Base-by-base conservation (phyloP, 768 basidiomycete species). In the Plicaturopsis crispa region DNA sequence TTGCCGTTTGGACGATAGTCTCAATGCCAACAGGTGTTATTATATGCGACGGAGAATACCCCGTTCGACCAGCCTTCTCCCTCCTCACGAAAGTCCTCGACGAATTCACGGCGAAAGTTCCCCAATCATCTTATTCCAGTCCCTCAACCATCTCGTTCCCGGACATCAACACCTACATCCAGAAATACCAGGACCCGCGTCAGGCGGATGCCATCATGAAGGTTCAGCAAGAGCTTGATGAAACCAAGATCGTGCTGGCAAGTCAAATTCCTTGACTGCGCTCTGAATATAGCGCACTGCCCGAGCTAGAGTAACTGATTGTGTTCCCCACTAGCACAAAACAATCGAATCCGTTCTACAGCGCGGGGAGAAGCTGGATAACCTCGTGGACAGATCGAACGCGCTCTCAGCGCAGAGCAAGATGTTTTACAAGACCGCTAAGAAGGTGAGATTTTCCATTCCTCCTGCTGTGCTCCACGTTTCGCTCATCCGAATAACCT, bases 401-500 rank as follows among this genome's bases (percentile, higher is more conserved):
- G 82, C 84, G 23, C 62, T 97, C 39, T 89, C 90, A 26, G 67
- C 77, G 12, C 89, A 92, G 65, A 89, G 80, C 64, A 97, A 97
- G 79, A 86, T 89, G 84, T 99, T 99, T 59, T 98, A 97, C 70
- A 96, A 97, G 83, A 96, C 93, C 6, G 91, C 94, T 2, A 98
- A 97, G 84, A 94, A 93, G 84, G 93, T 91, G 39, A 36, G 73
- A 52, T 3, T 8, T 14, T 35, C 21, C 14, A 14, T 7, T 19
- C 20, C 10, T n/a, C n/a, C n/a, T n/a, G n/a, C n/a, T n/a, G 17
- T n/a, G 7, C 14, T 10, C 14, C 6, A 8, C 18, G 13, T 6
- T 4, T 19, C 26, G 13, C n/a, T n/a, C n/a, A n/a, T 16, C n/a
- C 10, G 18, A 32, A 4, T 11, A 20, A 37, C 21, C 34, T 42